Percentiles rank a stretch among this genome's conserved stretches.
Evolutionary conservation across 805 yeast genomes (phyloP).

Genomic region (Candida yuanshanica): DNA sequence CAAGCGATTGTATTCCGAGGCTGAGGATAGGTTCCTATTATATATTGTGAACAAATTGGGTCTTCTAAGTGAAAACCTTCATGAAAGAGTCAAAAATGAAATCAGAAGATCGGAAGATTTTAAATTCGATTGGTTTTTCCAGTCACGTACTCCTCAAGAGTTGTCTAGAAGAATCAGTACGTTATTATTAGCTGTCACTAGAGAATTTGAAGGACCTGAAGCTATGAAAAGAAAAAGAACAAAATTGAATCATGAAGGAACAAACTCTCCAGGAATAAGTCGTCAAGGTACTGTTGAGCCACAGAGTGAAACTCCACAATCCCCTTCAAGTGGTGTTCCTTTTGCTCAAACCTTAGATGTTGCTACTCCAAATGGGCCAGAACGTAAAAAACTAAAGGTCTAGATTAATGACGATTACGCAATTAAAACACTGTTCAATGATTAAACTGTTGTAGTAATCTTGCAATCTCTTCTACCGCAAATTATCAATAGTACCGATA

Average conservation of each 20-base stretch:
- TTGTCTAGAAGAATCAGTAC: slow-evolving; percentile 65
- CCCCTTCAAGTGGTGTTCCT: neutral
- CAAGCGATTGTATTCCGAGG: slow-evolving; percentile 60
- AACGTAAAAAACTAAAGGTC: slow-evolving; percentile 11
- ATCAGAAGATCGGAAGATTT: slow-evolving; percentile 54
- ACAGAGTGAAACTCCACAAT: neutral
- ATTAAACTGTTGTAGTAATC: too few relatives aligned
- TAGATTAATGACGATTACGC: too few relatives aligned
- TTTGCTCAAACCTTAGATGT: neutral
- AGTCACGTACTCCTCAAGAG: slow-evolving; percentile 68
- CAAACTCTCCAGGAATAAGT: slow-evolving; percentile 19
- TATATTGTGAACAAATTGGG: slow-evolving; percentile 62
- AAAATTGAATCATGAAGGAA: slow-evolving; percentile 9
- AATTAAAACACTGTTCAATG: too few relatives aligned
- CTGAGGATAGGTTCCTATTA: slow-evolving; percentile 66
- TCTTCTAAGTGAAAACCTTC: slow-evolving; percentile 48
- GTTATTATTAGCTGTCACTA: slow-evolving; percentile 57
- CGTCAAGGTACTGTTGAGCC: slow-evolving; percentile 31
- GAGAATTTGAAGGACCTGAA: slow-evolving; percentile 63
- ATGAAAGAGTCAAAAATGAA: slow-evolving; percentile 62
- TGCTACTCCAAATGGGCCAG: slow-evolving; percentile 4
- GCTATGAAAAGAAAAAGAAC: slow-evolving; percentile 43
- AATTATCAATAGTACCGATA: too few relatives aligned
- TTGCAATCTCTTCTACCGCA: too few relatives aligned
- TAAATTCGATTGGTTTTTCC: slow-evolving; percentile 68